phyloP scores from a whole-genome alignment of 306 rosid species.

The Lathyrus oleraceus region DNA sequence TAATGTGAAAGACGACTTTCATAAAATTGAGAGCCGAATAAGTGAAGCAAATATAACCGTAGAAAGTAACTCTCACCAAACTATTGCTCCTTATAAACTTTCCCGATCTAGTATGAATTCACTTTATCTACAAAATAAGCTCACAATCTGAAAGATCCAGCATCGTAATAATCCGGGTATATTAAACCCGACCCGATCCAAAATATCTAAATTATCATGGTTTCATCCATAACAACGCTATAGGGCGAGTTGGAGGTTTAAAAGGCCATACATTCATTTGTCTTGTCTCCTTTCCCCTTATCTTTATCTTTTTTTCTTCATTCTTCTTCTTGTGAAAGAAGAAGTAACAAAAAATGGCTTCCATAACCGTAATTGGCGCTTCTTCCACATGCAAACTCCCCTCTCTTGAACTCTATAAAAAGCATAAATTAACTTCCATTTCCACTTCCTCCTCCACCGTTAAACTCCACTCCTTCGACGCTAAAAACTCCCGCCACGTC shows the following conservation, averaged over 20 bases:
- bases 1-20: too few species aligned
- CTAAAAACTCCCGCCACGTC: slow-evolving; percentile 55
- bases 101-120: too few species aligned
- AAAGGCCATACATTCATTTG: slow-evolving; percentile 32
- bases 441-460: slow-evolving; percentile 45
- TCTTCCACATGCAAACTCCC: slow-evolving; percentile 65
- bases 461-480: slow-evolving; percentile 50
- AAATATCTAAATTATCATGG: neutral
- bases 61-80: too few species aligned
- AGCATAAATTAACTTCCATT: slow-evolving; percentile 32
- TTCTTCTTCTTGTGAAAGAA: neutral
- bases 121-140: too few species aligned
- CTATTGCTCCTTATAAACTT: too few species aligned
- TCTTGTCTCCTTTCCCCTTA: neutral
- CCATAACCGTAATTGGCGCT: slow-evolving; percentile 57
- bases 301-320: neutral
- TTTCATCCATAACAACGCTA: neutral
- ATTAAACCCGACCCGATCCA: neutral
- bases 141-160: too few species aligned
- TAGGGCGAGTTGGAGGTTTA: slow-evolving; percentile 36
- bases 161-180: neutral
- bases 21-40: too few species aligned
- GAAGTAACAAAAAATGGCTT: slow-evolving; percentile 56
- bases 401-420: slow-evolving; percentile 45
- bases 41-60: too few species aligned